These are phyloP conservation scores for Rhynchosporium graminicola DNA, from an alignment of 2,329 filamentous ascomycete species.

Conservation along the genomic window DNA sequence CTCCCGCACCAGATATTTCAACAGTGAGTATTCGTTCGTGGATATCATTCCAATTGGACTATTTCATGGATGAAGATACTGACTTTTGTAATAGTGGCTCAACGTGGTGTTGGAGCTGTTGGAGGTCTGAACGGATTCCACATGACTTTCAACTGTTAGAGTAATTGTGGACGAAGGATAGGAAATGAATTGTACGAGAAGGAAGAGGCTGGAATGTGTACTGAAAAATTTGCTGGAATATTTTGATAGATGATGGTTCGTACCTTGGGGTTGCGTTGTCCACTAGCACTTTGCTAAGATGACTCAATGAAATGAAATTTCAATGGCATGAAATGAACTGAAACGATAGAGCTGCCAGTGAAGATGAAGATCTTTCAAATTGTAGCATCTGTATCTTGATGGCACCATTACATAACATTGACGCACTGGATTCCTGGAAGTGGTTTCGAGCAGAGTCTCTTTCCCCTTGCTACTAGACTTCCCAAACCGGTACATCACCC, in stretches of 20 bases:
- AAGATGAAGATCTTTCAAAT: not conserved
- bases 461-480: not conserved
- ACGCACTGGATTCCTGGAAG: not conserved
- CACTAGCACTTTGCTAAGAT: slow-evolving; percentile 8
- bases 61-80: not conserved
- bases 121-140: slow-evolving; percentile 17
- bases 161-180: not conserved
- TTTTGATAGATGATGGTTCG: not conserved
- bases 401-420: not conserved
- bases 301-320: not conserved
- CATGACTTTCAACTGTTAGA: slow-evolving; percentile 22
- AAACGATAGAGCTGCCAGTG: not conserved
- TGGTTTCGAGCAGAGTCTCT: not conserved
- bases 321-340: not conserved
- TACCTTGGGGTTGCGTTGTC: not conserved
- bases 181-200: not conserved
- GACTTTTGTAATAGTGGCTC: not conserved
- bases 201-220: not conserved
- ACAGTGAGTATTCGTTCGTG: slow-evolving; percentile 1
- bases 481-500: not conserved
- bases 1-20: slow-evolving; percentile 1
- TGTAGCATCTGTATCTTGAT: not conserved
- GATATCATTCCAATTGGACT: not conserved
- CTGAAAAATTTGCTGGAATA: not conserved
- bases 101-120: not conserved